Percentiles rank a stretch among this genome's conserved stretches.
These are phyloP conservation scores for Tricholoma furcatifolium DNA, from an alignment of 768 basidiomycete species.

Conservation along the genomic window DNA sequence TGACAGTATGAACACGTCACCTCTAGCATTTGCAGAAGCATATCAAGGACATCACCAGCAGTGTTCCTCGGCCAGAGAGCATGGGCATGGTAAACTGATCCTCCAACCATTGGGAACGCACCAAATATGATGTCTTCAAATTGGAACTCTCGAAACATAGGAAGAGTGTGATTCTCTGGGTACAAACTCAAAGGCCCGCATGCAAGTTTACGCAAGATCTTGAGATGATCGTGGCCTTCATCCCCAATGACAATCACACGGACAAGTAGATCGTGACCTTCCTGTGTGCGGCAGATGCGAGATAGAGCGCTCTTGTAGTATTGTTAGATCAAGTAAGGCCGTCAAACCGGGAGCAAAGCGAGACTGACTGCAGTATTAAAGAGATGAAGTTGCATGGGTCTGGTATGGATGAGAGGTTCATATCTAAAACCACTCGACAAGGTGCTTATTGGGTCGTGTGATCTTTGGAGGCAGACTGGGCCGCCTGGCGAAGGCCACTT, in stretches of 20 bases:
- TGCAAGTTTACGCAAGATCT: constrained; percentile 20
- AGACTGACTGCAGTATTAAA: not conserved
- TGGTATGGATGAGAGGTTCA: not conserved
- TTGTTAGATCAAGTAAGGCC: not conserved
- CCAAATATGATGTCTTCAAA: constrained; percentile 27
- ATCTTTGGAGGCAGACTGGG: not conserved
- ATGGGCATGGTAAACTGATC: constrained; percentile 7
- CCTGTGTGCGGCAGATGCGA: constrained; percentile 13
- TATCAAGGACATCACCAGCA: constrained; percentile 27
- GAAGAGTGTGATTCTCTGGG: constrained; percentile 25
- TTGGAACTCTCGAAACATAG: constrained; percentile 23
- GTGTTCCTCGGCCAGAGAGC: constrained; percentile 26
- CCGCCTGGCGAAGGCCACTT: not conserved
- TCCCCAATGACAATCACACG: constrained; percentile 14
- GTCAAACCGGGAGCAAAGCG: not conserved
- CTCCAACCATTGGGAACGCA: constrained; percentile 24
- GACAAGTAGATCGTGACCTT: constrained; percentile 17
- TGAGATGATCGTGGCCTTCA: constrained; percentile 22
- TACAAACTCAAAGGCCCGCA: constrained; percentile 11
- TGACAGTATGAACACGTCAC: too few species aligned
- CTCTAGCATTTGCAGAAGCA: constrained; percentile 24
- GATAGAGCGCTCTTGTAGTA: constrained; percentile 1
- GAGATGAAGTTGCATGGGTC: not conserved
- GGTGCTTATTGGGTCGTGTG: not conserved
- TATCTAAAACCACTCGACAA: not conserved